These are phyloP conservation scores for Termitomyces sp. DNA, from an alignment of 768 basidiomycete species.

Conservation along the genomic window DNA sequence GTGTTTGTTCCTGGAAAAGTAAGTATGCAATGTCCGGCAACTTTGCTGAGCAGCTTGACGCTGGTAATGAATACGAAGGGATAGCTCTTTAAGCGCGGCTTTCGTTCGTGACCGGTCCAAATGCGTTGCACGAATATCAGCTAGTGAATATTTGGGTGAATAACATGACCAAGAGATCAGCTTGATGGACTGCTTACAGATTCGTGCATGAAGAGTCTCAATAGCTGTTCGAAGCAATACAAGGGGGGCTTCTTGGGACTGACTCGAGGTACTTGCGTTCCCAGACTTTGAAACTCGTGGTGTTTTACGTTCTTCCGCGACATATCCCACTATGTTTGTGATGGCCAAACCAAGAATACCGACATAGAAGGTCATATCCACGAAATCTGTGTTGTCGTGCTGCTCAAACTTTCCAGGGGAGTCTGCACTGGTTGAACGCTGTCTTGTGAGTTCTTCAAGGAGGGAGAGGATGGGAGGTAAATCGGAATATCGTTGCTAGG, in stretches of 20 bases:
- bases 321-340: constrained; percentile 52
- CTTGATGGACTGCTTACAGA: constrained; percentile 38
- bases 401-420: constrained; percentile 45
- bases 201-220: constrained; percentile 50
- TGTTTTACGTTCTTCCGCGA: constrained; percentile 36
- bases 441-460: constrained; percentile 39
- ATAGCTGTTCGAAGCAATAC: constrained; percentile 42
- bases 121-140: constrained; percentile 68
- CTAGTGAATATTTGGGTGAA: constrained; percentile 24
- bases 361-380: constrained; percentile 49
- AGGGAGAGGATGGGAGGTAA: constrained; percentile 49
- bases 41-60: constrained; percentile 24
- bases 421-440: constrained; percentile 18
- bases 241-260: constrained; percentile 35
- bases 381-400: constrained; percentile 52
- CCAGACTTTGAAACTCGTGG: constrained; percentile 6
- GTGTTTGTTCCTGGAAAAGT: constrained; percentile 11
- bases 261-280: constrained; percentile 14
- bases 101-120: constrained; percentile 74
- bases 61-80: constrained; percentile 61
- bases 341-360: constrained; percentile 55
- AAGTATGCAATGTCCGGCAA: constrained; percentile 13
- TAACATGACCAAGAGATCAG: not conserved
- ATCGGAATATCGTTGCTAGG: constrained; percentile 34
- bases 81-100: constrained; percentile 56